phyloP scores from a whole-genome alignment of 768 basidiomycete genomes.

The Tricholomella constricta region DNA sequence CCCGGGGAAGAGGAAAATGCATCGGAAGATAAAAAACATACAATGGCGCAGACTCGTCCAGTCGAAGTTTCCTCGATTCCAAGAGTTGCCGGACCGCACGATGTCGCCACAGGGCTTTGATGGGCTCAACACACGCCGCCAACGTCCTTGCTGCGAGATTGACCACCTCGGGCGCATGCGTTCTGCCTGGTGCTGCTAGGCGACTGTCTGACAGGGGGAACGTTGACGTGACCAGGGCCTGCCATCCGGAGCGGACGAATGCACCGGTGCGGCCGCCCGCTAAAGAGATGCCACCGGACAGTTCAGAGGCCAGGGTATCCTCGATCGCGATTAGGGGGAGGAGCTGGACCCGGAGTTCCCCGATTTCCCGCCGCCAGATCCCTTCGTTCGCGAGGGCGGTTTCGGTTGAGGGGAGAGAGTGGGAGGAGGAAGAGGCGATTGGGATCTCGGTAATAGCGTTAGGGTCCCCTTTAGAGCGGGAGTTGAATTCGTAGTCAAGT shows the following conservation, averaged over 20 bases:
- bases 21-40: conserved; percentile 39
- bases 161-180: conserved; percentile 41
- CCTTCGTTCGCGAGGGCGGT: not conserved
- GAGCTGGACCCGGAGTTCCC: conserved; percentile 53
- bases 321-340: conserved; percentile 69
- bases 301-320: conserved; percentile 64
- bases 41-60: conserved; percentile 81
- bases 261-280: conserved; percentile 62
- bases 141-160: conserved; percentile 60
- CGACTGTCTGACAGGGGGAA: conserved; percentile 41
- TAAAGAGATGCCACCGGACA: conserved; percentile 65
- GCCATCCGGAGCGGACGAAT: conserved; percentile 75
- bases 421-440: conserved; percentile 20
- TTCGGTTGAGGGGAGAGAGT: not conserved
- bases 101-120: conserved; percentile 70
- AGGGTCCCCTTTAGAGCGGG: conserved; percentile 13
- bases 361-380: conserved; percentile 39
- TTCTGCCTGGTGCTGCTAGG: conserved; percentile 30
- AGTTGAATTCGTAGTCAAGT: conserved; percentile 58
- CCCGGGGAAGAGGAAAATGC: not conserved
- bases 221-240: conserved; percentile 49
- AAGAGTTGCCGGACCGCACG: conserved; percentile 62
- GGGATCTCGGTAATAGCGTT: conserved; percentile 21
- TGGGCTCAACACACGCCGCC: conserved; percentile 47
- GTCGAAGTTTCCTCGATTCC: conserved; percentile 55